Evolutionary conservation across 352 stramenopile species (phyloP), one percentile per base, ranked within the genome.

Genomic region (Phytopythium chamaehyphon): DNA sequence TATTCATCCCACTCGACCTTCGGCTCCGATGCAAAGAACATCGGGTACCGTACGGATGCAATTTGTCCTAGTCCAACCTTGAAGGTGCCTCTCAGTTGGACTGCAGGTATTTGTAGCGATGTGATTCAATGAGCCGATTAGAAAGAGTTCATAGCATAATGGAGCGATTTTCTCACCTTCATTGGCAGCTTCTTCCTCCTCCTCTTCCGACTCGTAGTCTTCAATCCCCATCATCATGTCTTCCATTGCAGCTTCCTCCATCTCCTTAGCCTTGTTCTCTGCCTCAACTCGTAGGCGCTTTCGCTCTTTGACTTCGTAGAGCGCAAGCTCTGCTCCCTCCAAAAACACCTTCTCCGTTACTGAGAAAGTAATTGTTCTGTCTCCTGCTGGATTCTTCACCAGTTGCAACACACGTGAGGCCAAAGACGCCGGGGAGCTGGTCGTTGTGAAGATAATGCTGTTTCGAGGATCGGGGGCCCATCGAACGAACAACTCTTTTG

Each of bases 201-300:
- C 85, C 9, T 77, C 81, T 39, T 89, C 78, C 2, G 72, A 90
- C 56, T 95, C 85, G 48, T 91, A 95, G 64, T 95, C 86, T 65
- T 90, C 86, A 35, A 95, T 93, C 23, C 79, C 82, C 78, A 94
- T 89, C 83, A 95, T 93, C 82, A 95, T 94, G 56, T 95, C 86
- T 57, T 95, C 83, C 83, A 95, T 94, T 33, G 83, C 86, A 46
- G 86, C 86, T 49, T 94, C 86, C 47, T 93, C 86, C 40, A 94
- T 80, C 48, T 95, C 83, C 55, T 94, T 93, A 7, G 86, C 86
- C 47, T 93, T 94, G 65, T 85, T 82, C 58, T 95, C 86, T 9
- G 83, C 86, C 49, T 95, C 86, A 7, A 88, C 75, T 4, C 83
- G 84, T 48, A 93, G 69, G 14, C 83, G 69, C 47, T 88, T 86